Evolutionary conservation across 2,329 filamentous ascomycete species (phyloP), one percentile per base, ranked within the genome.

Genomic region (Didymosphaeria variabile): DNA sequence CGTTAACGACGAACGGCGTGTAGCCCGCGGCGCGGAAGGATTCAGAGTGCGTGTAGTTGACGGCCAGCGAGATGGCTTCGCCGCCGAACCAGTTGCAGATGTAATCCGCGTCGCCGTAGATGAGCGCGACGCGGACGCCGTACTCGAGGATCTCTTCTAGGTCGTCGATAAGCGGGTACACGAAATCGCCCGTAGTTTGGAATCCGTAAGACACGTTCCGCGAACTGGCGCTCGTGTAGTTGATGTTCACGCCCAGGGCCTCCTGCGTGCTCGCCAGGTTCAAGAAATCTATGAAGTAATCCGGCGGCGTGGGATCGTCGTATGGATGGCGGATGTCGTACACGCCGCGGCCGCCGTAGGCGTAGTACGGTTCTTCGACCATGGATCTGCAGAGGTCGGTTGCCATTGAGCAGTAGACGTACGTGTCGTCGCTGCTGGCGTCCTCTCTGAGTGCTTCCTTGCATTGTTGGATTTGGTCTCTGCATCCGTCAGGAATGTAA

Each of bases 11-110:
- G 46, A 84, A 85, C 69, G 91, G 91, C 40, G 90, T 87, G 76
- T 94, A 95, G 0, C 91, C 91, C 0, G 92, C 88, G 0, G 80
- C 77, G 1, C 83, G 79, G 74, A 94, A 95, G 2, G 75, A 68
- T 6, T 76, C 70, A 45, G 79, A 77, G 9, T 79, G 72, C 0
- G 81, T 77, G 68, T 89, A 89, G 36, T 75, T 71, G 0, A 91
- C 77, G 7, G 84, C 83, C 4, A 78, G 81, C 2, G 89, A 90
- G 47, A 92, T 83, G 5, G 90, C 89, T 77, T 95, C 85, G 29
- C 91, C 92, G 19, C 92, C 92, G 67, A 90, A 81, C 87, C 90
- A 87, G 70, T 87, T 87, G 77, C 84, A 85, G 69, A 83, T 83
- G 60, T 76, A 88, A 69, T 88, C 86, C 2, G 84, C 80, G 68